phyloP scores from a whole-genome alignment of 371 early-diverging fungal genomes.

The Globomyces sp. region DNA sequence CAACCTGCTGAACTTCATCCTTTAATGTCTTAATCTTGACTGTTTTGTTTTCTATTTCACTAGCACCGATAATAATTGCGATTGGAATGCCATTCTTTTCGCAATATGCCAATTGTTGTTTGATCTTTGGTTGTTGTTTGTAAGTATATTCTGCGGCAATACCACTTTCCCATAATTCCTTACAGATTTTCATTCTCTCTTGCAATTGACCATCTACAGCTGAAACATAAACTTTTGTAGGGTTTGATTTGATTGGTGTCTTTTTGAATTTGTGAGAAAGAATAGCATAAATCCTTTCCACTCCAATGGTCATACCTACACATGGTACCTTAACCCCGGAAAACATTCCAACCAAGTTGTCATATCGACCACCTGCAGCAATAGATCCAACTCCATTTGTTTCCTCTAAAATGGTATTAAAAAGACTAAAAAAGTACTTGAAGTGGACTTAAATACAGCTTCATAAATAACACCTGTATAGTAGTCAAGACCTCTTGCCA shows the following conservation, averaged over 20 bases:
- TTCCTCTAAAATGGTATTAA: constrained; percentile 59
- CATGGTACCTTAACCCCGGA: constrained; percentile 81
- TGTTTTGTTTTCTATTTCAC: constrained; percentile 73
- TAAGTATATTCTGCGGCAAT: constrained; percentile 90
- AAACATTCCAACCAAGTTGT: constrained; percentile 97
- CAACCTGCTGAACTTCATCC: constrained; percentile 29
- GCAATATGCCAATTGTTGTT: constrained; percentile 75
- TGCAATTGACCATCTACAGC: constrained; percentile 84
- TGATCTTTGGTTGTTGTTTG: constrained; percentile 87
- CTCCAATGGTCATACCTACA: constrained; percentile 97
- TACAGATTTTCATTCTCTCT: constrained; percentile 87
- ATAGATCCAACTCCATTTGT: constrained; percentile 95
- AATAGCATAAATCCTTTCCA: constrained; percentile 95
- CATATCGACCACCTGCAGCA: constrained; percentile 99
- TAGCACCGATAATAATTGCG: constrained; percentile 84
- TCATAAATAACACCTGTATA: constrained; percentile 99
- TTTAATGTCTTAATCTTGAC: constrained; percentile 88
- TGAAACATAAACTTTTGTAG: constrained; percentile 87
- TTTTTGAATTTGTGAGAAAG: constrained; percentile 51
- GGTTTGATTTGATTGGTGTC: constrained; percentile 75
- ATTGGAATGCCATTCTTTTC: constrained; percentile 87
- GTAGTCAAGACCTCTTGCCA: constrained; percentile 98
- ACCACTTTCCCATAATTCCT: constrained; percentile 85
- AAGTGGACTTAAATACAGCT: constrained; percentile 70
- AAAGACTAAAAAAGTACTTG: constrained; percentile 8